phyloP scores from a whole-genome alignment of 768 basidiomycete genomes.

The Amanita rimosa region DNA sequence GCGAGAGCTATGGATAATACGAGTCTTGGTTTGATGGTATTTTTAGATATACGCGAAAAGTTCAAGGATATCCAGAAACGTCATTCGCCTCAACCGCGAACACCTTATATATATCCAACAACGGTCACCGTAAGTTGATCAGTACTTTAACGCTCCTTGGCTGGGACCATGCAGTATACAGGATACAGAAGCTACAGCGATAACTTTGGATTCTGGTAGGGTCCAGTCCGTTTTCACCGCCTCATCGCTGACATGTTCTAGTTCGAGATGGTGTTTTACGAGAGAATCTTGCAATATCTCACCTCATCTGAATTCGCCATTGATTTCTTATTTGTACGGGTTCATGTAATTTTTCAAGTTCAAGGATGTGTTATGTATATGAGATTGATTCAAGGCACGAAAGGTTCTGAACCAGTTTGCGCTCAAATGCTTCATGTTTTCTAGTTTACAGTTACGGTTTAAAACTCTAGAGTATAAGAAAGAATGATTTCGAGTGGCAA shows the following conservation, averaged over 20 bases:
- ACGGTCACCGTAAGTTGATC: constrained; percentile 47
- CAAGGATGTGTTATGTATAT: neutral
- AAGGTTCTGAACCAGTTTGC: neutral
- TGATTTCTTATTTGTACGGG: neutral
- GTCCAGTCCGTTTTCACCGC: neutral
- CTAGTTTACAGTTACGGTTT: too few species aligned
- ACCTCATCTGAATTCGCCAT: constrained; percentile 29
- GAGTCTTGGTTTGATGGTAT: neutral
- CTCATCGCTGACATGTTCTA: constrained; percentile 12
- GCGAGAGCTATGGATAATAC: neutral
- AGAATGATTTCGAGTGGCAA: too few species aligned
- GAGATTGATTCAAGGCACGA: neutral
- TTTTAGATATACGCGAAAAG: constrained; percentile 51
- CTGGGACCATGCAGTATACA: constrained; percentile 12
- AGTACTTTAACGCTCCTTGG: neutral
- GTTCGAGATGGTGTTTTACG: constrained; percentile 56
- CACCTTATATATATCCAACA: constrained; percentile 56
- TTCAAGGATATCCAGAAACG: constrained; percentile 57
- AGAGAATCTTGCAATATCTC: constrained; percentile 40
- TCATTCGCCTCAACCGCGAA: constrained; percentile 41
- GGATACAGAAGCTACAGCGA: constrained; percentile 55
- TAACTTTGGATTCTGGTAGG: constrained; percentile 45
- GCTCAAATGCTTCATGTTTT: too few species aligned
- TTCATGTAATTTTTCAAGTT: neutral
- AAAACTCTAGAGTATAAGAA: too few species aligned